These are phyloP conservation scores for Hypomyces perniciosus DNA, from an alignment of 2,329 filamentous ascomycete species.

Conservation along the genomic window DNA sequence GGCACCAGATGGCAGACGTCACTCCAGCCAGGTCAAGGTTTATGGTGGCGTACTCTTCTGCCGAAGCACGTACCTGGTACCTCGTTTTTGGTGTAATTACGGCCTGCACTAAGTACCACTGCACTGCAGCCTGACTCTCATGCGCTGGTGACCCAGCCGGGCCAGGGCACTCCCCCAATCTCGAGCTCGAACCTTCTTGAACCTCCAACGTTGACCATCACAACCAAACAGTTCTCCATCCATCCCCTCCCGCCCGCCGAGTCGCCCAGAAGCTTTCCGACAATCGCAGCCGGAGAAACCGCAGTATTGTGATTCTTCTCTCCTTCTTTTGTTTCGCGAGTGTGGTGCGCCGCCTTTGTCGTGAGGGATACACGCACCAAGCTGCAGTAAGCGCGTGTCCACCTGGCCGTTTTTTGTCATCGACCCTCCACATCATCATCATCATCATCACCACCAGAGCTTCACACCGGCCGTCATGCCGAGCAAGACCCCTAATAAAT, in stretches of 20 bases:
- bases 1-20: slow-evolving; percentile 19
- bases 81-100: slow-evolving; percentile 3
- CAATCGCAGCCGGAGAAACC: slow-evolving; percentile 7
- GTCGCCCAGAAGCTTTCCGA: slow-evolving; percentile 4
- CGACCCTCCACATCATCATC: too few relatives aligned
- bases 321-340: not conserved
- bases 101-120: slow-evolving; percentile 16
- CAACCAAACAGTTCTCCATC: slow-evolving; percentile 13
- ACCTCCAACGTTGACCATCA: slow-evolving; percentile 19
- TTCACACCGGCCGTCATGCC: slow-evolving; percentile 47
- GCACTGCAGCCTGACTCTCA: slow-evolving; percentile 1
- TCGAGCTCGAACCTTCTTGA: slow-evolving; percentile 29
- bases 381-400: too few relatives aligned
- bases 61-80: slow-evolving; percentile 18
- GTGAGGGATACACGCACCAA: not conserved
- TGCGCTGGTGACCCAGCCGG: slow-evolving; percentile 13
- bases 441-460: not conserved
- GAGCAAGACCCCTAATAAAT: slow-evolving; percentile 67
- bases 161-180: slow-evolving; percentile 18
- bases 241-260: slow-evolving; percentile 2
- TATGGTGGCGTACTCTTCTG: slow-evolving; percentile 8
- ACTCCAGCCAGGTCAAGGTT: slow-evolving; percentile 10
- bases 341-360: not conserved
- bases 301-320: not conserved
- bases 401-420: too few relatives aligned